Conservation (phyloP, 129 eudicot genomes). For the carrot (Daucus carota) region DNA sequence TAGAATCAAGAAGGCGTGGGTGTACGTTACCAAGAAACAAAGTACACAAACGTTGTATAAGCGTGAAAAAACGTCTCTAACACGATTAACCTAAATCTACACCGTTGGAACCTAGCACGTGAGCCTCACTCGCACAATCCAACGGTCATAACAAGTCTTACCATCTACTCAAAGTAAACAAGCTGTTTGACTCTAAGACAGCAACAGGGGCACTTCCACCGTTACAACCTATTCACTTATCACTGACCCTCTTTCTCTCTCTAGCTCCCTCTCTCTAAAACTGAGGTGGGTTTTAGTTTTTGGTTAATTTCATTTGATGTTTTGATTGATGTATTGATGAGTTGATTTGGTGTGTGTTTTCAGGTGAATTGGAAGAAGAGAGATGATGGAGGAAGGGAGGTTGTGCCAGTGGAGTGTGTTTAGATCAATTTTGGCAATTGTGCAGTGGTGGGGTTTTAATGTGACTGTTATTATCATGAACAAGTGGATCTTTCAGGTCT, state of each 20-base stretch:
- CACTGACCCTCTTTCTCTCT: not conserved
- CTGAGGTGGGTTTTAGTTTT: constrained; percentile 17
- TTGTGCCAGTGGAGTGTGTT: constrained; percentile 77
- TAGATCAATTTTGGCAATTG: constrained; percentile 68
- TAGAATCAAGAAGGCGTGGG: not conserved
- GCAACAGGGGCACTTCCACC: constrained; percentile 4
- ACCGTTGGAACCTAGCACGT: not conserved
- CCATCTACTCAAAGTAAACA: not conserved
- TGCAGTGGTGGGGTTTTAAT: constrained; percentile 98
- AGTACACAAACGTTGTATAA: constrained; percentile 24
- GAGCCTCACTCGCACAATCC: not conserved
- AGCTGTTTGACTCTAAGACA: not conserved
- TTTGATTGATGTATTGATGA: constrained; percentile 9
- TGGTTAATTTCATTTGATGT: constrained; percentile 1
- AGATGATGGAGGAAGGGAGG: constrained; percentile 60
- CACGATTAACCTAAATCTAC: not conserved
- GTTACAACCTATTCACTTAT: not conserved
- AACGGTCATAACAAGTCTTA: not conserved
- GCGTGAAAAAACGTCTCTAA: constrained; percentile 13
- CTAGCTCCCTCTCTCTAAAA: not conserved
- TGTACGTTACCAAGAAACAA: constrained; percentile 12
- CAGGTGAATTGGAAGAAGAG: not conserved
- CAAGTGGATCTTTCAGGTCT: constrained; percentile 99
- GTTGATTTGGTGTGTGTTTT: constrained; percentile 19
- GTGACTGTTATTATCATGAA: constrained; percentile 97